These are phyloP conservation scores for Cryptococcus jaspeensis DNA, from an alignment of 1,284 basidiomycete genomes.

Conservation along the genomic window DNA sequence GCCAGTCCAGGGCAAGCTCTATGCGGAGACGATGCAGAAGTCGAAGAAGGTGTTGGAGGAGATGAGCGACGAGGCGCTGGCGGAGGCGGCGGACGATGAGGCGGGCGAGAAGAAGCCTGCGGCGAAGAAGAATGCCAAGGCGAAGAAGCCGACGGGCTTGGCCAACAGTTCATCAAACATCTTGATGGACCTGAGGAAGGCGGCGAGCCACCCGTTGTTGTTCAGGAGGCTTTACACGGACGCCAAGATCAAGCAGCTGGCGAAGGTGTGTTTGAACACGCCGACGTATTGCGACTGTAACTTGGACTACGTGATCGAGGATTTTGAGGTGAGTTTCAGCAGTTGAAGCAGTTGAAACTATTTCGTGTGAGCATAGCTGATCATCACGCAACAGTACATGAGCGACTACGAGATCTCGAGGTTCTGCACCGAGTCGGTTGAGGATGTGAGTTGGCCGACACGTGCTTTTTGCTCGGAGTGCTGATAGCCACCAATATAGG, in stretches of 20 bases:
- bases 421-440: slow-evolving; percentile 65
- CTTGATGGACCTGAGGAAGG: slow-evolving; percentile 93
- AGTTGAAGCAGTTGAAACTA: not conserved
- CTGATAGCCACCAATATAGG: slow-evolving; percentile 55
- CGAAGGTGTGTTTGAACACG: slow-evolving; percentile 83
- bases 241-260: slow-evolving; percentile 68
- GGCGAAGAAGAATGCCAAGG: slow-evolving; percentile 70
- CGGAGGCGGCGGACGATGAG: slow-evolving; percentile 40
- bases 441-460: slow-evolving; percentile 61
- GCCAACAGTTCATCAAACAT: slow-evolving; percentile 60
- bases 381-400: slow-evolving; percentile 57
- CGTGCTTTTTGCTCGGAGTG: not conserved
- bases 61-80: slow-evolving; percentile 59
- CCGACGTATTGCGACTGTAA: slow-evolving; percentile 76
- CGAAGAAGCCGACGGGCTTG: slow-evolving; percentile 47
- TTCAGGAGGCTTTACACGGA: slow-evolving; percentile 85
- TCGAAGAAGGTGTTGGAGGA: slow-evolving; percentile 72
- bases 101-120: slow-evolving; percentile 55
- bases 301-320: slow-evolving; percentile 80
- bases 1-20: slow-evolving; percentile 74
- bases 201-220: slow-evolving; percentile 92
- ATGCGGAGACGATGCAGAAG: slow-evolving; percentile 77
- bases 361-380: not conserved
- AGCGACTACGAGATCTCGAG: slow-evolving; percentile 87
- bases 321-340: slow-evolving; percentile 60